phyloP scores from a whole-genome alignment of 1,139 yeast genomes.

The Kodamaea ohmeri region DNA sequence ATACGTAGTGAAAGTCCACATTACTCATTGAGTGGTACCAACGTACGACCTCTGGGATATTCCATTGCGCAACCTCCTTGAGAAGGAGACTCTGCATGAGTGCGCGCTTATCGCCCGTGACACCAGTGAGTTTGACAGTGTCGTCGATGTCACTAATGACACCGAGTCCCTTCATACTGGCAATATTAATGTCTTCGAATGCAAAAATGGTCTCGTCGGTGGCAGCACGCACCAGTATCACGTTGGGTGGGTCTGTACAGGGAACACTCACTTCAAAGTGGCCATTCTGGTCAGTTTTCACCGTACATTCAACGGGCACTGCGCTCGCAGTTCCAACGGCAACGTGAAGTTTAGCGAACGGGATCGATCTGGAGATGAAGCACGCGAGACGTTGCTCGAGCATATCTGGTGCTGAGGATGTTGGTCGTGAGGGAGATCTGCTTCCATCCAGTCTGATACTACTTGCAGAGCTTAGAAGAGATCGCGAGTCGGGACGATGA shows the following conservation, averaged over 20 bases:
- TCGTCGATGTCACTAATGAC: conserved; percentile 93
- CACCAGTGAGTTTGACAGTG: conserved; percentile 87
- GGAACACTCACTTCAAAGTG: conserved; percentile 49
- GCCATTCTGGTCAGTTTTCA: conserved; percentile 58
- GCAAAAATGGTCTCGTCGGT: conserved; percentile 46
- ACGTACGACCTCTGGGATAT: conserved; percentile 65
- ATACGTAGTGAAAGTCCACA: conserved; percentile 80
- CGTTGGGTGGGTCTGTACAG: conserved; percentile 55
- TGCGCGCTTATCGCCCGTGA: conserved; percentile 81
- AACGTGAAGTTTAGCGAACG: conserved; percentile 51
- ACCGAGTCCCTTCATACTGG: conserved; percentile 55
- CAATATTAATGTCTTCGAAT: conserved; percentile 43
- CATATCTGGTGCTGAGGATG: conserved; percentile 22
- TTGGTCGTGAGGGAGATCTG: conserved; percentile 14
- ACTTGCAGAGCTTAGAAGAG: conserved; percentile 8
- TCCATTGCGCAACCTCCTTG: conserved; percentile 61
- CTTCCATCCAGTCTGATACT: conserved; percentile 7
- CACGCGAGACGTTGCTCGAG: conserved; percentile 56
- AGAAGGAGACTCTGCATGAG: conserved; percentile 75
- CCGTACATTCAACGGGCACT: conserved; percentile 23
- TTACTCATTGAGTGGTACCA: conserved; percentile 55
- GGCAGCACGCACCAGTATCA: conserved; percentile 40
- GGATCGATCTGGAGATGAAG: conserved; percentile 58
- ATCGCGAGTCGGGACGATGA: conserved; percentile 1
- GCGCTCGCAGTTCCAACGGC: conserved; percentile 41